A percentile compares a stretch with the other conserved stretches of the same genome.
Conservation (phyloP, 2,329 filamentous ascomycete genomes). For the Neonectria punicea region DNA sequence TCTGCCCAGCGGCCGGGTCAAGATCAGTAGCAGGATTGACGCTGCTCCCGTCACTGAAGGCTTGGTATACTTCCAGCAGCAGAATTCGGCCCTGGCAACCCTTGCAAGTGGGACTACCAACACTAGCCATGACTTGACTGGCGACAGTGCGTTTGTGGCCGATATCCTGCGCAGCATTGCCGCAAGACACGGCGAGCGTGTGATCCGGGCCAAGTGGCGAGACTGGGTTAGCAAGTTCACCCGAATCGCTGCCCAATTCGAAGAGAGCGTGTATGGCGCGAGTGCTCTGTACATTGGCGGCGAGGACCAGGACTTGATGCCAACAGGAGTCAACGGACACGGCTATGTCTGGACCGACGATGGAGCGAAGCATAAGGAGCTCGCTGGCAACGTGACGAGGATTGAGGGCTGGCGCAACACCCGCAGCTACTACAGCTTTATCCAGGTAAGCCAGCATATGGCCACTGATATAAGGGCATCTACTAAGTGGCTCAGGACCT, state of each 20-base stretch:
- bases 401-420: constrained; percentile 98
- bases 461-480: not conserved
- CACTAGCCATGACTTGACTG: constrained; percentile 75
- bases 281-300: constrained; percentile 88
- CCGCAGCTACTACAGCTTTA: constrained; percentile 93
- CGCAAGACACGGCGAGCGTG: constrained; percentile 87
- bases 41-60: constrained; percentile 84
- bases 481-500: constrained; percentile 63
- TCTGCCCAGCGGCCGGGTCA: constrained; percentile 89
- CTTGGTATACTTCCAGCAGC: constrained; percentile 86
- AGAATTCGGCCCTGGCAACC: constrained; percentile 68
- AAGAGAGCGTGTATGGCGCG: constrained; percentile 94
- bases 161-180: constrained; percentile 85
- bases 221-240: constrained; percentile 96
- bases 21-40: constrained; percentile 92
- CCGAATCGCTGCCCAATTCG: constrained; percentile 90
- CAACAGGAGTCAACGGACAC: constrained; percentile 76
- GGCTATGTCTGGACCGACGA: constrained; percentile 97
- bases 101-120: constrained; percentile 56
- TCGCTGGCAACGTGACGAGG: constrained; percentile 89
- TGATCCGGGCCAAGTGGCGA: constrained; percentile 91
- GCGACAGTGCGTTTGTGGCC: constrained; percentile 89
- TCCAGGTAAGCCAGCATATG: constrained; percentile 69
- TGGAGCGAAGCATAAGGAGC: constrained; percentile 79
- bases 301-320: constrained; percentile 72